Base-by-base conservation (phyloP, 495 filamentous ascomycete species). In the Aspergillus biplanus region DNA sequence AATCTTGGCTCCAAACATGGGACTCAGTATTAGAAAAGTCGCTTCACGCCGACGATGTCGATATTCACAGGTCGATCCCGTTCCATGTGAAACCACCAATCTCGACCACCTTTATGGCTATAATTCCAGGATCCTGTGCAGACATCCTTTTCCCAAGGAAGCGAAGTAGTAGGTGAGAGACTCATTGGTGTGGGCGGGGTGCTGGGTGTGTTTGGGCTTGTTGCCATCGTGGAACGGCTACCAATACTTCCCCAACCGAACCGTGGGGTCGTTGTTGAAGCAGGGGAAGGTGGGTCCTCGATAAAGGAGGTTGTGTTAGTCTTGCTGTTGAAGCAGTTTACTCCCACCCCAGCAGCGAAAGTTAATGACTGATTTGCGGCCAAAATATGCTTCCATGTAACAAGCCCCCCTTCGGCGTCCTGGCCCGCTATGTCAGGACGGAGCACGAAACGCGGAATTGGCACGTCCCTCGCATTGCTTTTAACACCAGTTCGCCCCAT, bases 61-160 rank as follows among this genome's bases (percentile, higher is more conserved):
- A 71, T 56, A 34, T 74, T 75, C 42, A 69, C 67, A 7, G 76
- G 79, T 16, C 80, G 78, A 56, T 82, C 80, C 31, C 80, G 76
- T 64, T 82, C 80, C 67, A 80, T 75, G 59, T 82, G 80, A 61
- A 76, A 80, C 80, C 78, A 82, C 80, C 80, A 82, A n/a, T 80
- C 78, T 15, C 75, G 74, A 32, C 78, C 78, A 42, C 53, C 69
- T 48, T 76, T 76, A 46, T 80, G 78, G 53, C 67, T 67, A 47
- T 69, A 68, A 61, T 82, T 82, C 80, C 80, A 82, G 32, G 78
- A 75, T 18, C 80, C 80, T 32, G 75, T 82, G 64, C 80, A 82
- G 31, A 70, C 75, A 54, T 82, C 80, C 58, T 75, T 78, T 4
- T 77, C 76, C 80, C 78, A 81, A 3, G 76, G 78, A 9, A 79